A percentile compares a stretch with the other conserved stretches of the same genome.
Conservation (phyloP, 805 yeast genomes). For the Zygoascus biomembranicola region DNA sequence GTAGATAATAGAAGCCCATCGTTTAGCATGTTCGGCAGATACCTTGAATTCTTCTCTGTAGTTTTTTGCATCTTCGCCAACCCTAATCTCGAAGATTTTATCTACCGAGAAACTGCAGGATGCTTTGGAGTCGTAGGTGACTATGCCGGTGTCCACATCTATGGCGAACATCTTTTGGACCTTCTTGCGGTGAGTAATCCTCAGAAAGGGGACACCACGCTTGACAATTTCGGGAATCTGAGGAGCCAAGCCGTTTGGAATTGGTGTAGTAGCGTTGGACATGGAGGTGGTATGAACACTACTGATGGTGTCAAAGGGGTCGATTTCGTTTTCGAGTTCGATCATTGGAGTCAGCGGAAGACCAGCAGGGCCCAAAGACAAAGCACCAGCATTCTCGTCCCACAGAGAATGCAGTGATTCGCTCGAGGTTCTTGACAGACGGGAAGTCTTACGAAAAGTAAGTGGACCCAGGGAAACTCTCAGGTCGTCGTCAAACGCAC, state of each 20-base stretch:
- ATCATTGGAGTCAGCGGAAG: background rate
- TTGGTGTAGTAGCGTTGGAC: background rate
- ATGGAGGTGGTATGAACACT: background rate
- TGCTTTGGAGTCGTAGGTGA: constrained; percentile 50
- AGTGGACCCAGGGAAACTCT: constrained; percentile 5
- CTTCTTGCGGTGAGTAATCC: constrained; percentile 64
- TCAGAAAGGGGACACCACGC: constrained; percentile 53
- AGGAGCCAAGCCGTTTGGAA: constrained; percentile 11
- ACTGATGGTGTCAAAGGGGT: background rate
- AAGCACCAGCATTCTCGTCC: background rate
- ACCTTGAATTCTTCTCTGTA: constrained; percentile 81
- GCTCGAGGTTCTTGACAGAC: constrained; percentile 8
- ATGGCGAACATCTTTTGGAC: constrained; percentile 50
- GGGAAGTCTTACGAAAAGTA: constrained; percentile 11
- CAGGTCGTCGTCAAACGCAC: background rate
- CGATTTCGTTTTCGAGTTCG: background rate
- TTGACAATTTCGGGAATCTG: constrained; percentile 38
- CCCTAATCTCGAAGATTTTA: constrained; percentile 52
- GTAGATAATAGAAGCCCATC: constrained; percentile 81
- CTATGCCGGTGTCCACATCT: constrained; percentile 44
- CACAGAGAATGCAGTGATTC: constrained; percentile 8
- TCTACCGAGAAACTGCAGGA: constrained; percentile 45
- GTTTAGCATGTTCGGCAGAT: constrained; percentile 50
- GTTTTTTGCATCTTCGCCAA: constrained; percentile 66
- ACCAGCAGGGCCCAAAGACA: background rate